Conservation (phyloP, 805 yeast species). For the Saccharomycopsis schoenii region DNA sequence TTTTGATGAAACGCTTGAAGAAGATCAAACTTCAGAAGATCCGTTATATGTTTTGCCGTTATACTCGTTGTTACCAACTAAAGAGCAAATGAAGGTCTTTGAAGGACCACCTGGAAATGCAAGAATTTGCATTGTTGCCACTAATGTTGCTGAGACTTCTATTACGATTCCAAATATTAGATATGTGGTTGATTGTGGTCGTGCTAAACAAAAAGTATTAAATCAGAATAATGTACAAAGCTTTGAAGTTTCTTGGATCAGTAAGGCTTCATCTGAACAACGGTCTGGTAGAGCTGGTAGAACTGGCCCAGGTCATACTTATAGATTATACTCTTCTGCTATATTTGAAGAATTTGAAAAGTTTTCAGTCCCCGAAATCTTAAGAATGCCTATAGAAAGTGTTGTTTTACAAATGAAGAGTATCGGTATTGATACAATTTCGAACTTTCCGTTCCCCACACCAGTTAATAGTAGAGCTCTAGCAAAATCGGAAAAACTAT, state of each 20-base stretch:
- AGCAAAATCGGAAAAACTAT: slow-evolving; percentile 52
- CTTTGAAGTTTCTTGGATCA: slow-evolving; percentile 83
- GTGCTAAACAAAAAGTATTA: slow-evolving; percentile 79
- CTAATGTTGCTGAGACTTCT: slow-evolving; percentile 97
- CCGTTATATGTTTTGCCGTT: slow-evolving; percentile 88
- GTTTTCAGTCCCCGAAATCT: slow-evolving; percentile 81
- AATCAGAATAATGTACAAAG: slow-evolving; percentile 86
- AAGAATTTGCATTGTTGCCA: slow-evolving; percentile 86
- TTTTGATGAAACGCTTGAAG: slow-evolving; percentile 60
- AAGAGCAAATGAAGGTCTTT: slow-evolving; percentile 90
- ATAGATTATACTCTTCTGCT: slow-evolving; percentile 86
- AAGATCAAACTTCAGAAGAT: slow-evolving; percentile 59
- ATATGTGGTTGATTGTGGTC: slow-evolving; percentile 92
- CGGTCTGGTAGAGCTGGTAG: slow-evolving; percentile 97
- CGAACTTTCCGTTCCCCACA: slow-evolving; percentile 94
- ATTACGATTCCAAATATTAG: slow-evolving; percentile 92
- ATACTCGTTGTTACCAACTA: slow-evolving; percentile 87
- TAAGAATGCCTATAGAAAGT: slow-evolving; percentile 93
- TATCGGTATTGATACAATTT: slow-evolving; percentile 88
- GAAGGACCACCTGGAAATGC: slow-evolving; percentile 76
- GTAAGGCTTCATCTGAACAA: slow-evolving; percentile 93
- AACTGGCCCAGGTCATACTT: slow-evolving; percentile 98
- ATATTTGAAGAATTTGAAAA: slow-evolving; percentile 73
- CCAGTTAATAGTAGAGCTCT: slow-evolving; percentile 65
- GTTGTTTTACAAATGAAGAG: slow-evolving; percentile 93